phyloP scores from a whole-genome alignment of 768 basidiomycete genomes.

The Trametes coccinea region DNA sequence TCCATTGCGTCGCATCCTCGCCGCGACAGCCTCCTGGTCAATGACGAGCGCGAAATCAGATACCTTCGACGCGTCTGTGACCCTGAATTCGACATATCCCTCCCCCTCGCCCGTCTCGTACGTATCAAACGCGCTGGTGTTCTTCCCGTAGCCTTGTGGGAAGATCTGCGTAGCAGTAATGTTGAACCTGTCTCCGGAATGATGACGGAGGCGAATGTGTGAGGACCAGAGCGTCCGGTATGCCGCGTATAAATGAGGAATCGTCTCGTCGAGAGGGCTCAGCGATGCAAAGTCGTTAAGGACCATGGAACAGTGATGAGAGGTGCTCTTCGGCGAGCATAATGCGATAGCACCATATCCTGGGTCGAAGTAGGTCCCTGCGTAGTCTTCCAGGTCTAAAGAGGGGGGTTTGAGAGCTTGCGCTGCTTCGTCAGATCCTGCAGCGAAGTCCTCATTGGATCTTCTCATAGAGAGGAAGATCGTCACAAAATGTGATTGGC shows the following conservation, averaged over 20 bases:
- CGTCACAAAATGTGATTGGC: no score
- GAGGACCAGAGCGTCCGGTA: slow-evolving; percentile 33
- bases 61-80: not conserved
- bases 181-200: slow-evolving; percentile 19
- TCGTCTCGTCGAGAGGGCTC: not conserved
- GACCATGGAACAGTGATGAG: slow-evolving; percentile 29
- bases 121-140: slow-evolving; percentile 20
- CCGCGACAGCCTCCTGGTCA: slow-evolving; percentile 2
- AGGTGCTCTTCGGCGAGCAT: slow-evolving; percentile 33
- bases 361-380: slow-evolving; percentile 39
- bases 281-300: slow-evolving; percentile 30
- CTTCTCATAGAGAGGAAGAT: no score
- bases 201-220: slow-evolving; percentile 36
- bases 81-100: slow-evolving; percentile 4
- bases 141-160: slow-evolving; percentile 39
- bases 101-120: slow-evolving; percentile 4
- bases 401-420: not conserved
- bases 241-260: slow-evolving; percentile 12
- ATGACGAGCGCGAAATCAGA: slow-evolving; percentile 5
- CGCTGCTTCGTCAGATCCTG: no score
- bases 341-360: slow-evolving; percentile 42
- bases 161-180: slow-evolving; percentile 33
- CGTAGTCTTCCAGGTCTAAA: slow-evolving; percentile 29
- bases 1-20: not conserved
- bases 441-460: no score